Evolutionary conservation across 2,329 filamentous ascomycete species (phyloP), one percentile per base, ranked within the genome.

Genomic region (Colletotrichum nymphaeae): DNA sequence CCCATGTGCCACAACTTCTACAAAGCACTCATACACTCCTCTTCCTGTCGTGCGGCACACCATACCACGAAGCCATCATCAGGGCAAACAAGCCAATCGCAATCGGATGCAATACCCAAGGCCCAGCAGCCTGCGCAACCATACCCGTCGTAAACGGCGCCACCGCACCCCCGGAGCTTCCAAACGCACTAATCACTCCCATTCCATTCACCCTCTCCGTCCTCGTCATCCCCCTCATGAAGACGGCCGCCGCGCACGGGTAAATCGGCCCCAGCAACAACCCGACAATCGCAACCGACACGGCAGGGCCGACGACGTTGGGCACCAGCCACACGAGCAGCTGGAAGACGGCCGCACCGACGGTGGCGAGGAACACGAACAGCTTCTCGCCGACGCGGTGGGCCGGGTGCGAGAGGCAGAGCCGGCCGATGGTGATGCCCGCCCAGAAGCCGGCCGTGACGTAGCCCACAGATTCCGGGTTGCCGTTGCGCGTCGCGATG

Each of bases 301-400:
- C 91, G 22, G 92, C 90, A 76, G 93, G 88, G 16, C 91, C 91
- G 37, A 94, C 84, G n/a, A 95, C 84, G 79, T 94, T 94, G 1
- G 93, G 94, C 30, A 95, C 88, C 37, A 91, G 84, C 94, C 94
- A 97, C 11, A 94, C 92, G 30, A 97, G 85, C n/a, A 95, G 81
- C 82, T 97, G 90, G 75, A 96, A 93, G 0, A 88, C 83, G 4
- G 91, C 85, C 0, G 93, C 89, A 3, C 92, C 92, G 6, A 86
- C 77, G 0, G 90, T 88, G 49, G 94, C 86, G 3, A 84, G 81
- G 76, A 92, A 89, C 1, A 96, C 93, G 75, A 93, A 93, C 6
- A 81, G 80, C 79, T 91, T 93, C 84, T 96, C 93, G 63, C 94
- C 94, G 16, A 95, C 81, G 46, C 86, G 87, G 66, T 91, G 88